Evolutionary conservation across 371 early-diverging fungal species (phyloP), one percentile per base, ranked within the genome.

Genomic region (Rhizopus delemar): DNA sequence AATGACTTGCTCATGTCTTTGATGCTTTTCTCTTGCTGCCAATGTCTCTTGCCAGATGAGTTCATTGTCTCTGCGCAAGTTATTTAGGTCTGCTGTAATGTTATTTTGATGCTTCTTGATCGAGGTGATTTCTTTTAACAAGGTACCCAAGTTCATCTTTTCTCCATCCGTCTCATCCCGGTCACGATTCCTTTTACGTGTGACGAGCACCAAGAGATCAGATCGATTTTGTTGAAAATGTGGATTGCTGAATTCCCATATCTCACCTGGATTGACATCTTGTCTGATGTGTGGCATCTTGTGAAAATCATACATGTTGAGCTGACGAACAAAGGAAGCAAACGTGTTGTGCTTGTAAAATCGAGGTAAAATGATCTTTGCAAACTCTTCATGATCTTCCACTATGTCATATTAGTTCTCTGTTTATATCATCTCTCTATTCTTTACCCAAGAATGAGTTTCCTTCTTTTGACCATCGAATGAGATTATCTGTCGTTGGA

Each of bases 301-400:
- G 60, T 85, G 77, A 51, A 81, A 85, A 22, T 86, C 90, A 56
- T 88, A 88, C 86, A 91, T 90, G 64, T 93, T 94, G 5, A 93
- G 79, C 63, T 94, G 94, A 8, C 94, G 81, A 4, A 93, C 91
- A 83, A 94, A 94, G 28, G 86, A 86, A 16, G 88, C 81, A 62
- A 91, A 87, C 54, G 93, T 93, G 59, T 82, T 85, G 77, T 93
- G 93, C 69, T 93, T 93, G 69, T 93, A 94, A 56, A 75, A 86
- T 31, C 78, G 77, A 15, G 90, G 88, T 45, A 93, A 68, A 12
- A 92, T 86, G 28, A 75, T 77, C 50, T 87, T 84, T 6, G 93
- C 86, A 80, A 96, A 94, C 29, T 90, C 90, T 59, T 89, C 87
- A 59, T 82, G 87, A 4, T 73, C 65, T 36, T 77, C 60, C 3